phyloP scores from a whole-genome alignment of 1,284 basidiomycete species.

The Tilletia horrida region DNA sequence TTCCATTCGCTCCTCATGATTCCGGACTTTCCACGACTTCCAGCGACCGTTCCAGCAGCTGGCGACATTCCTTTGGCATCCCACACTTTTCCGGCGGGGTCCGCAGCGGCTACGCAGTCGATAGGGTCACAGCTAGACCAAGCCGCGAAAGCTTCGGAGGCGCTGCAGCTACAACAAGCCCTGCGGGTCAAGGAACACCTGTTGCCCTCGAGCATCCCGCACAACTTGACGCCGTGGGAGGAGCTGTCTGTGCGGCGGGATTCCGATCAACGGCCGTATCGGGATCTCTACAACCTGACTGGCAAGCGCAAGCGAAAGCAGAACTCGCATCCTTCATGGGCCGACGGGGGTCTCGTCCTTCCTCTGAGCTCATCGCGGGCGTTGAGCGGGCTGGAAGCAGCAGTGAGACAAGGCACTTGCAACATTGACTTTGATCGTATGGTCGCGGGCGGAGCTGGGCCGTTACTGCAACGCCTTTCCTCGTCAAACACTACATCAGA shows the following conservation, averaged over 20 bases:
- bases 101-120: too few species aligned
- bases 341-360: neutral
- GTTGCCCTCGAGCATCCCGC: slow-evolving; percentile 5
- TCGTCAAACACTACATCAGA: neutral
- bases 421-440: neutral
- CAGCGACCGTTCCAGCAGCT: neutral
- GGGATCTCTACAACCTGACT: slow-evolving; percentile 3
- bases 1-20: slow-evolving; percentile 14
- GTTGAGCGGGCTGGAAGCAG: neutral
- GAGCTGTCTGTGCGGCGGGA: slow-evolving; percentile 7
- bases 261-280: neutral
- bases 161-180: neutral
- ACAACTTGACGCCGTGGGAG: slow-evolving; percentile 12
- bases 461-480: neutral
- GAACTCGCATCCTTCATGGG: slow-evolving; percentile 2
- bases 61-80: too few species aligned
- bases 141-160: too few species aligned
- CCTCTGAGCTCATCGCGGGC: neutral
- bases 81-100: too few species aligned
- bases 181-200: neutral
- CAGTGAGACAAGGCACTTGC: neutral
- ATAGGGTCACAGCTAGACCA: neutral
- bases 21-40: slow-evolving; percentile 6
- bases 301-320: slow-evolving; percentile 7
- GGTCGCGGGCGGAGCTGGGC: neutral